These are phyloP conservation scores for Coemansia reversa DNA, from an alignment of 192 early-diverging fungal species.

Conservation along the genomic window DNA sequence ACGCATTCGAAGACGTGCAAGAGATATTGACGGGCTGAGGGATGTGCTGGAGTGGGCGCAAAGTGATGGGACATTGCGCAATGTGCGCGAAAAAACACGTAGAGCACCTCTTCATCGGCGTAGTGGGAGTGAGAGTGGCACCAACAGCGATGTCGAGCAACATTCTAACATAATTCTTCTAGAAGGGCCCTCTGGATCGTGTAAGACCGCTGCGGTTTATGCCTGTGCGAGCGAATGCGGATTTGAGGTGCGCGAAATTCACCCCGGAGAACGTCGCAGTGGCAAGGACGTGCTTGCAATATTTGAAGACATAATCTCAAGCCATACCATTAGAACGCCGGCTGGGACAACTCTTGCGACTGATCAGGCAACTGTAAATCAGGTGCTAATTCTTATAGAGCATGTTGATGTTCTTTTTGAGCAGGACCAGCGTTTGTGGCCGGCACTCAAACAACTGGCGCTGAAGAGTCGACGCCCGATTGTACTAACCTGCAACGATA, in stretches of 20 bases:
- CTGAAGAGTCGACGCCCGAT: slow-evolving; percentile 75
- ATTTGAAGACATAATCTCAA: slow-evolving; percentile 70
- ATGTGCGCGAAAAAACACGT: slow-evolving; percentile 25
- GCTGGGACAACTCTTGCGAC: slow-evolving; percentile 1
- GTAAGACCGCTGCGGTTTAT: slow-evolving; percentile 73
- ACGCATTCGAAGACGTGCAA: background rate
- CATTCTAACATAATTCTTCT: slow-evolving; percentile 63
- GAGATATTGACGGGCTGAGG: slow-evolving; percentile 13
- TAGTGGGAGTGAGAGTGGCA: slow-evolving; percentile 24
- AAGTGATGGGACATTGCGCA: slow-evolving; percentile 35
- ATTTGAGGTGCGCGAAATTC: slow-evolving; percentile 76
- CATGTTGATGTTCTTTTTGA: slow-evolving; percentile 82
- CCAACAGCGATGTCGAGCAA: slow-evolving; percentile 43
- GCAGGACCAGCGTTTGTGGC: slow-evolving; percentile 78
- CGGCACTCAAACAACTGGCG: slow-evolving; percentile 65
- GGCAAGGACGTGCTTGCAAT: slow-evolving; percentile 67
- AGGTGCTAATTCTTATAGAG: slow-evolving; percentile 78
- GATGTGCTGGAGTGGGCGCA: slow-evolving; percentile 40
- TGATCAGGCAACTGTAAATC: slow-evolving; percentile 25
- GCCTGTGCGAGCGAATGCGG: slow-evolving; percentile 70
- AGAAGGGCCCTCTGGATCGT: slow-evolving; percentile 66
- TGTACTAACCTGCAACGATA: slow-evolving; percentile 72
- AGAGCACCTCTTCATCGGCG: slow-evolving; percentile 13
- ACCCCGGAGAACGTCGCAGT: slow-evolving; percentile 64
- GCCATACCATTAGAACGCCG: slow-evolving; percentile 62